Conservation (phyloP, 192 early-diverging fungal species). For the Coemansia pectinata region DNA sequence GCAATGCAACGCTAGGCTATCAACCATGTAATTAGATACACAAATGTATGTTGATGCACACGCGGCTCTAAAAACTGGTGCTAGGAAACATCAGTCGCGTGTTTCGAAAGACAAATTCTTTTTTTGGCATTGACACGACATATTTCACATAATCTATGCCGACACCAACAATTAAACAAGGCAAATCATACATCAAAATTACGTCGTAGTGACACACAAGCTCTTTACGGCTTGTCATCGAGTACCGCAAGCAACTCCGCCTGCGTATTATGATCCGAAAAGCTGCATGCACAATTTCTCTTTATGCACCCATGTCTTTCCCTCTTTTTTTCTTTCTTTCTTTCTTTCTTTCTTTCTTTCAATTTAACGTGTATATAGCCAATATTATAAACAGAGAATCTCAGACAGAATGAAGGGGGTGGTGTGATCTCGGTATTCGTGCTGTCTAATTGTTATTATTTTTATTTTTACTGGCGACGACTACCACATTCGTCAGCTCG, state of each 20-base stretch:
- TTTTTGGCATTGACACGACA: background rate
- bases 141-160: background rate
- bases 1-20: background rate
- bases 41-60: conserved; percentile 1
- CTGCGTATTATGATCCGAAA: background rate
- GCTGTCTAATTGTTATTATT: background rate
- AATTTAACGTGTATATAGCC: background rate
- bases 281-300: background rate
- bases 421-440: background rate
- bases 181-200: background rate
- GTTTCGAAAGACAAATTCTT: background rate
- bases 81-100: background rate
- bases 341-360: background rate
- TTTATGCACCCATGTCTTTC: background rate
- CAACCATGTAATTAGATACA: background rate
- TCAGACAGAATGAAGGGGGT: background rate
- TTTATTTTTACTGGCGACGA: background rate
- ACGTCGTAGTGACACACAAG: conserved; percentile 2
- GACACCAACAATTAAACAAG: background rate
- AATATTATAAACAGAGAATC: background rate
- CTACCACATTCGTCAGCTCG: background rate
- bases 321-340: background rate
- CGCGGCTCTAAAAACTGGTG: background rate
- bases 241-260: background rate
- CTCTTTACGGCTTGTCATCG: background rate